Evolutionary conservation across 179 eudicot species (phyloP).

Genomic region (Actinidia chinensis): DNA sequence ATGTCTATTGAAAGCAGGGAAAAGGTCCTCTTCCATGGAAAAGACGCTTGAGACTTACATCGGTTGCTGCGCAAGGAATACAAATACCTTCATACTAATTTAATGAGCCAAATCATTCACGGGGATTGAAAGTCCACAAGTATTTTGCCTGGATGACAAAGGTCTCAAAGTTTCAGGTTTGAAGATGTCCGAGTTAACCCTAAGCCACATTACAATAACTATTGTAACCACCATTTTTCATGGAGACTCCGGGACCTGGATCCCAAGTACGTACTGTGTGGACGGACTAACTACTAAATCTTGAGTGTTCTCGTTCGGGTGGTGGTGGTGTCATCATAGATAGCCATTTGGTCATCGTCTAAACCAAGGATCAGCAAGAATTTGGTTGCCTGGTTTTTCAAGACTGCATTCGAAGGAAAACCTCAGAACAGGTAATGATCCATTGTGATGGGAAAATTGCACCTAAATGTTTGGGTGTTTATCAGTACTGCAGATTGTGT

Average conservation of each 20-base stretch:
- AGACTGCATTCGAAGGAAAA: constrained; percentile 8
- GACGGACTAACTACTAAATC: constrained; percentile 37
- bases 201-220: neutral
- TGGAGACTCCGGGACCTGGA: constrained; percentile 36
- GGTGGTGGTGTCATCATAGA: constrained; percentile 40
- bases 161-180: constrained; percentile 50
- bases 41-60: constrained; percentile 49
- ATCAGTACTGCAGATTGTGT: constrained; percentile 21
- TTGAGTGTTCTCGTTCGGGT: constrained; percentile 53
- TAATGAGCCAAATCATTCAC: constrained; percentile 39
- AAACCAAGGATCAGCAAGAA: constrained; percentile 24
- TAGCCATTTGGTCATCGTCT: constrained; percentile 13
- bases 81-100: constrained; percentile 42
- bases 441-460: constrained; percentile 33
- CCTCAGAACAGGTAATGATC: constrained; percentile 32
- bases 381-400: constrained; percentile 45
- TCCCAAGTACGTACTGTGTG: constrained; percentile 37
- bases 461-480: constrained; percentile 34
- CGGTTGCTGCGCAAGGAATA: constrained; percentile 53
- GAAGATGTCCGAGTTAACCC: constrained; percentile 28
- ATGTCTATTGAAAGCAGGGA: constrained; percentile 14
- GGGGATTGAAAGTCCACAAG: constrained; percentile 46
- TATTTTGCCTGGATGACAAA: constrained; percentile 52
- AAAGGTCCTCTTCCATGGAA: constrained; percentile 41
- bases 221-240: constrained; percentile 27